phyloP scores from a whole-genome alignment of 805 yeast species.

The Candida nanaspora region DNA sequence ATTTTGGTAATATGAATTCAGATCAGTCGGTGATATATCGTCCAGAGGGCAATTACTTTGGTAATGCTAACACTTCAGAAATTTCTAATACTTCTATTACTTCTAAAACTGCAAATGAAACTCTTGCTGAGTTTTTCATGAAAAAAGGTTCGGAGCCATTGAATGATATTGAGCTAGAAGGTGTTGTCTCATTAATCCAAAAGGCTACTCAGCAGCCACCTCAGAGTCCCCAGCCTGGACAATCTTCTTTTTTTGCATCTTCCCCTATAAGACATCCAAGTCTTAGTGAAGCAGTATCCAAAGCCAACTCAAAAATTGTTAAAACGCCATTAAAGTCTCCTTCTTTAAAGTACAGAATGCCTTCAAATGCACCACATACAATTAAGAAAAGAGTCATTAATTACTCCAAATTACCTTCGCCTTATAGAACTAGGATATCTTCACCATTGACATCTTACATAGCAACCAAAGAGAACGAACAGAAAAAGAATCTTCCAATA shows the following conservation, averaged over 20 bases:
- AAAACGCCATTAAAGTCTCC: not conserved
- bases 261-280: not conserved
- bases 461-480: constrained; percentile 10
- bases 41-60: not conserved
- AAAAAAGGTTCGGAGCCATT: constrained; percentile 70
- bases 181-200: constrained; percentile 58
- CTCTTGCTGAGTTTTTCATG: constrained; percentile 62
- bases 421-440: constrained; percentile 17
- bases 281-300: not conserved
- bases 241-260: not conserved
- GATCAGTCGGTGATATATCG: not conserved
- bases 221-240: constrained; percentile 1
- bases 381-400: constrained; percentile 20
- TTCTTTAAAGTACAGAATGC: not conserved
- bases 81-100: constrained; percentile 13
- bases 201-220: constrained; percentile 24
- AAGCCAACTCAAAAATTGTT: not conserved
- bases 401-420: constrained; percentile 21
- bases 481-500: constrained; percentile 3
- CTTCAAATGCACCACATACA: constrained; percentile 9
- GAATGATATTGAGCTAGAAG: constrained; percentile 70
- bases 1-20: not conserved
- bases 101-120: constrained; percentile 42
- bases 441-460: constrained; percentile 21
- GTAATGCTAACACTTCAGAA: constrained; percentile 10